Base-by-base conservation (phyloP, 2,329 filamentous ascomycete species). In the Phialophora macrospora region DNA sequence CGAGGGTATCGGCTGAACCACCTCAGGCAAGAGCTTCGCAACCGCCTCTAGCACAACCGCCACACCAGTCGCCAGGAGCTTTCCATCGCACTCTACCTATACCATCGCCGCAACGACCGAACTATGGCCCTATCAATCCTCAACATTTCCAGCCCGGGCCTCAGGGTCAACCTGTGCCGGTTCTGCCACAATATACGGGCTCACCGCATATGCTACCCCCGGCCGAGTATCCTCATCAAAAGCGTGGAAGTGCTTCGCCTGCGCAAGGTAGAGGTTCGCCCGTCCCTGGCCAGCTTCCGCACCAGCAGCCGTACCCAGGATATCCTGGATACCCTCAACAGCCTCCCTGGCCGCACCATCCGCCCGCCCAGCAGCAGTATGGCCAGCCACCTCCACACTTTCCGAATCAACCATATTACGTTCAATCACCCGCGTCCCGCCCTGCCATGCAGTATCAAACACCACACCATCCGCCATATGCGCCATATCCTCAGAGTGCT, bases 141-240 rank as follows among this genome's bases (percentile, higher is more conserved):
- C 65, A 66, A 30, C 64, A 63, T 62, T 67, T 65, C 44, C 70
- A 68, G 49, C 65, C 57, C 60, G 65, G 65, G 20, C 63, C 71
- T 12, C 69, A 70, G 22, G 69, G 64, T 24, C 66, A 70, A 44
- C 66, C 66, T 17, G 54, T 67, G 51, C 67, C 68, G 12, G 67
- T 72, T 22, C 28, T 70, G n/a, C 65, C 68, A n/a, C 64, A 55
- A 28, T 59, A 59, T 44, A 55, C 62, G 20, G 66, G 61, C 28
- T 38, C 68, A 32, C 70, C 66, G 60, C 67, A 68, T 20, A 72
- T 71, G 68, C 71, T 70, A 48, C 68, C 68, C 14, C 69, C 69
- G 3, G 49, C 62, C 49, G 70, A 71, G 54, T 67, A 58, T 67
- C 64, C 63, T 41, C 55, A 41, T 55, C 59, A 57, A 30, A 71